Conservation (phyloP, 2,329 filamentous ascomycete genomes). For the Diaporthe sp. region DNA sequence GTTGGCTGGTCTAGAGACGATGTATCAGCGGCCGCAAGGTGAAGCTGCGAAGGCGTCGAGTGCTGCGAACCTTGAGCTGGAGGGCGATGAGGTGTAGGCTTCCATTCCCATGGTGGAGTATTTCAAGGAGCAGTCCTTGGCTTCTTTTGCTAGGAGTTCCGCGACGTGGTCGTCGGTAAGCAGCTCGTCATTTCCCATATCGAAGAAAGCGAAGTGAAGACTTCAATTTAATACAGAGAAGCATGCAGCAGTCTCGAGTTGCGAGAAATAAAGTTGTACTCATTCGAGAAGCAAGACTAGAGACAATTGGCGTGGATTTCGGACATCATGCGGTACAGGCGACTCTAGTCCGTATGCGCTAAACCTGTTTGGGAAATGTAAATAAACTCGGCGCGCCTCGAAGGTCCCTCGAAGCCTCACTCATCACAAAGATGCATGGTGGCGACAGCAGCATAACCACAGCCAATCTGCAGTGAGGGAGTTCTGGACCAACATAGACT, state of each 20-base stretch:
- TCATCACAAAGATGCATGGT: not conserved
- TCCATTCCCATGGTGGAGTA: constrained; percentile 83
- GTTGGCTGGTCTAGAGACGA: constrained; percentile 67
- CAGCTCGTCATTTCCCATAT: constrained; percentile 64
- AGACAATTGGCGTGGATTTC: constrained; percentile 2
- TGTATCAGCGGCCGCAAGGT: constrained; percentile 36
- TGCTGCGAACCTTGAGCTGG: constrained; percentile 38
- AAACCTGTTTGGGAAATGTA: constrained; percentile 25
- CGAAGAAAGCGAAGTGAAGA: not conserved
- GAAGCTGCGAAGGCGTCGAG: constrained; percentile 39
- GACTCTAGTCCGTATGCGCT: not conserved
- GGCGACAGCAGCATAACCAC: not conserved
- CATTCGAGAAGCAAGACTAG: not conserved
- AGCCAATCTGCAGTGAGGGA: too few species aligned
- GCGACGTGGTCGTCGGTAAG: constrained; percentile 85
- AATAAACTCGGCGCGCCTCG: constrained; percentile 30
- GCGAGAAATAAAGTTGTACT: not conserved
- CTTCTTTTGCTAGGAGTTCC: constrained; percentile 83
- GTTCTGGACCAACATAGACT: not conserved
- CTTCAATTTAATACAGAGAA: not conserved
- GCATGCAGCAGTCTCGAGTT: not conserved
- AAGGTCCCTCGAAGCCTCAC: not conserved
- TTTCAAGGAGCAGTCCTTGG: constrained; percentile 78
- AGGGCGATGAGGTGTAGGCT: constrained; percentile 69
- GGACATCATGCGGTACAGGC: not conserved